Evolutionary conservation across 140 eudicot species (phyloP), one percentile per base, ranked within the genome.

Genomic region (Stevia rebaudiana): DNA sequence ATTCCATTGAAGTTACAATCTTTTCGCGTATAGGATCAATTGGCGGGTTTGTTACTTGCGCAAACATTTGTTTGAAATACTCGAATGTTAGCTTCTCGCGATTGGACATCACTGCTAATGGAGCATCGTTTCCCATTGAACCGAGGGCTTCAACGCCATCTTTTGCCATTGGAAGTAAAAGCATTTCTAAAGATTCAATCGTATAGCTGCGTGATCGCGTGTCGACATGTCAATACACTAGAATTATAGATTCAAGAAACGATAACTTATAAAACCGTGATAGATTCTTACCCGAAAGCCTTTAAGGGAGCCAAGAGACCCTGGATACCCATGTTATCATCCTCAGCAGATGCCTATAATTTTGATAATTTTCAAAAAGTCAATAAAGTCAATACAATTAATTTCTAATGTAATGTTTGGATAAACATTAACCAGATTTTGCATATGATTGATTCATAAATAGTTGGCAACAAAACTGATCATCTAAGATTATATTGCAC

Each of bases 41-140:
- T 0, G 99, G 99, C 23, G 99, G 99, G 66, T 94, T 94, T 8
- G 99, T 94, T 0, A 94, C 99, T 76, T 94, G 99, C 66, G 99
- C 99, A 86, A 94, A 94, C 99, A 94, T 85, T 68, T 94, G 99
- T 66, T 94, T 94, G 66, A 94, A 94, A 69, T 94, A 94, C 63
- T 94, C 97, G 28, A 88, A 94, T 51, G 95, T 83, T 48, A 94
- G 88, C 70, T 88, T 94, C 88, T 94, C 99, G 71, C 95, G 78
- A 75, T 80, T 63, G 4, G 99, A 94, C 97, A 94, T 94, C 72
- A 94, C 99, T 22, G 99, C 99, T 76, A 94, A 80, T 15, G 99
- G 97, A 48, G 99, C 85, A 79, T 94, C 99, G 21, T 94, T 94
- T 65, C 99, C 99, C 99, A 94, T 94, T 3, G 99, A 94, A 74